Conservation (phyloP, 2,329 filamentous ascomycete genomes). For the Diaporthe humulicola region DNA sequence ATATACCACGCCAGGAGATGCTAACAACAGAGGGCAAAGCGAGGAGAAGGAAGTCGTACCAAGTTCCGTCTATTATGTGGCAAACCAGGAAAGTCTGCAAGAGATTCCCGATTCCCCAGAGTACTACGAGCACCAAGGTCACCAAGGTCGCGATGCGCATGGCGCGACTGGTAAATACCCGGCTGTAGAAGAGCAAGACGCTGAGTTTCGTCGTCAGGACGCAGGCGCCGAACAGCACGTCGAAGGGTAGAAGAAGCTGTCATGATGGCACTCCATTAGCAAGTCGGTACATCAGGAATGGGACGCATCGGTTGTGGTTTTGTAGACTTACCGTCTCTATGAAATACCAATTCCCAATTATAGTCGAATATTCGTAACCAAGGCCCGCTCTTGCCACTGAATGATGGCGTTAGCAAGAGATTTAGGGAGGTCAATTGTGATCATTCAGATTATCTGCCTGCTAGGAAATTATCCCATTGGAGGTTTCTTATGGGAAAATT, state of each 20-base stretch:
- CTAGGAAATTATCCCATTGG: not conserved
- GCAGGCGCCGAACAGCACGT: conserved; percentile 52
- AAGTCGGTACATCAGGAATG: not conserved
- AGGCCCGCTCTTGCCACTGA: conserved; percentile 45
- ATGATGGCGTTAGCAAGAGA: not conserved
- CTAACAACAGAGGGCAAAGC: not conserved
- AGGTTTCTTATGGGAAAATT: not conserved
- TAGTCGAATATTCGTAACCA: conserved; percentile 44
- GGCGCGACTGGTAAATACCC: conserved; percentile 52
- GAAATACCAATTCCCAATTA: conserved; percentile 42
- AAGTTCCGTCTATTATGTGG: conserved; percentile 43
- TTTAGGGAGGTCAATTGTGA: not conserved
- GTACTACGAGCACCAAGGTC: conserved; percentile 44
- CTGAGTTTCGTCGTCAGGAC: conserved; percentile 56
- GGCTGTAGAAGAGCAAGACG: conserved; percentile 57
- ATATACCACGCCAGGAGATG: not conserved
- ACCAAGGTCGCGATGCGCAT: conserved; percentile 49
- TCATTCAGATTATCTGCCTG: not conserved
- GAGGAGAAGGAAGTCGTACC: not conserved
- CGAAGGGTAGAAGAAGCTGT: conserved; percentile 54
- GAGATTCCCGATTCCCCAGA: conserved; percentile 47
- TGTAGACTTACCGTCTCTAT: conserved; percentile 19
- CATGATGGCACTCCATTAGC: conserved; percentile 12
- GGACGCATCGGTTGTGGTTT: not conserved
- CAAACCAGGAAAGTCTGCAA: conserved; percentile 49